phyloP scores from a whole-genome alignment of 2,329 filamentous ascomycete genomes.

The Trichophyton rubrum region DNA sequence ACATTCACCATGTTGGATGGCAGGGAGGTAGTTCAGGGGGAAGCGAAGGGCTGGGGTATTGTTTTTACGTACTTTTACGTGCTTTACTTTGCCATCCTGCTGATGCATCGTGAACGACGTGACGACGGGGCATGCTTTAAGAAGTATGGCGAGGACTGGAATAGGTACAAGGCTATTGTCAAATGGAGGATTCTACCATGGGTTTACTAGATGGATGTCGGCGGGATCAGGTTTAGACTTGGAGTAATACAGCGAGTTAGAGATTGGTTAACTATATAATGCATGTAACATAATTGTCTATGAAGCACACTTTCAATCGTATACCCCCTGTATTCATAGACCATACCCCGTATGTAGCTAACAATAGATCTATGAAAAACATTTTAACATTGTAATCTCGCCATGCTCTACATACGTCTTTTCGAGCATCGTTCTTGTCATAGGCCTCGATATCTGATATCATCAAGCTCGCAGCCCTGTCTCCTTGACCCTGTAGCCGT shows the following conservation, averaged over 20 bases:
- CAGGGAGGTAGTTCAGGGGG: constrained; percentile 7
- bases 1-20: constrained; percentile 7
- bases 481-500: neutral
- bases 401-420: too few relatives aligned
- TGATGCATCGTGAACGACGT: constrained; percentile 16
- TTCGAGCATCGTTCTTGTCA: too few relatives aligned
- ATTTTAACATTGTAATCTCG: too few relatives aligned
- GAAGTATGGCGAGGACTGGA: constrained; percentile 16
- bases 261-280: neutral
- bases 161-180: constrained; percentile 12
- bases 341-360: too few relatives aligned
- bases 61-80: constrained; percentile 15
- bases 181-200: constrained; percentile 13
- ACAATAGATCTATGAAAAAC: neutral
- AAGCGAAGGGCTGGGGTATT: constrained; percentile 13
- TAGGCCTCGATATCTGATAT: too few relatives aligned
- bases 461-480: neutral
- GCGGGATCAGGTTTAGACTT: neutral
- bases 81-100: constrained; percentile 15
- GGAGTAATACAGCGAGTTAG: neutral
- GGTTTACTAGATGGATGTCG: constrained; percentile 7
- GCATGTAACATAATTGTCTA: neutral
- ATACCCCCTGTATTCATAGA: too few relatives aligned
- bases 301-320: neutral
- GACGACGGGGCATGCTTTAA: constrained; percentile 15